Evolutionary conservation across 2,329 filamentous ascomycete genomes (phyloP).

Genomic region (Fulvia fulva): DNA sequence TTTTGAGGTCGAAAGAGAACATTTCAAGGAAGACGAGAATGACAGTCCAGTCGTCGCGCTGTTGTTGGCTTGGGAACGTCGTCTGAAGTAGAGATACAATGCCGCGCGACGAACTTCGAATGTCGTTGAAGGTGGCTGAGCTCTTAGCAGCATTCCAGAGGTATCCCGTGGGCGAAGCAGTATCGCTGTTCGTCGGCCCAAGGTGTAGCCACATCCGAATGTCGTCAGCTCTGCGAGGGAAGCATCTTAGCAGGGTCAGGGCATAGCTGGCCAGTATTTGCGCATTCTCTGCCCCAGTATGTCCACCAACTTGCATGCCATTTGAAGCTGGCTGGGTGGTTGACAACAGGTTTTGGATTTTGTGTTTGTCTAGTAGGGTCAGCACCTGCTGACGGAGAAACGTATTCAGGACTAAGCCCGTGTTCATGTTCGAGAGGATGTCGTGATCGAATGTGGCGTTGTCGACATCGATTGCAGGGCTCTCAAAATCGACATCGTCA

Average conservation of each 20-base stretch:
- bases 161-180: constrained; percentile 68
- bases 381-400: constrained; percentile 63
- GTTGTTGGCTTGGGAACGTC: constrained; percentile 20
- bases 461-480: constrained; percentile 28
- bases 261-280: constrained; percentile 81
- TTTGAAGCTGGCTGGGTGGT: constrained; percentile 2
- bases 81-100: constrained; percentile 55
- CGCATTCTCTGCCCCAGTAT: constrained; percentile 49
- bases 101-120: constrained; percentile 54
- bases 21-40: constrained; percentile 88
- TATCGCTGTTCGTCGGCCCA: constrained; percentile 43
- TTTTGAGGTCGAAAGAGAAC: constrained; percentile 85
- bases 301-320: constrained; percentile 30
- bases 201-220: constrained; percentile 93
- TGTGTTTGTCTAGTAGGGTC: constrained; percentile 70
- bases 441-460: constrained; percentile 37
- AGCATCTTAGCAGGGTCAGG: constrained; percentile 77
- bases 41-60: constrained; percentile 75
- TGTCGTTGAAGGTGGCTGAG: constrained; percentile 55
- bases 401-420: constrained; percentile 32
- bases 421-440: constrained; percentile 40
- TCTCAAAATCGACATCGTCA: constrained; percentile 52
- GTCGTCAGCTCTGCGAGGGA: constrained; percentile 76
- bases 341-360: constrained; percentile 53
- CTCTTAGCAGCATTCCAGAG: constrained; percentile 70